These are phyloP conservation scores for Acer negundo DNA, from an alignment of 345 rosid genomes.

Conservation along the genomic window DNA sequence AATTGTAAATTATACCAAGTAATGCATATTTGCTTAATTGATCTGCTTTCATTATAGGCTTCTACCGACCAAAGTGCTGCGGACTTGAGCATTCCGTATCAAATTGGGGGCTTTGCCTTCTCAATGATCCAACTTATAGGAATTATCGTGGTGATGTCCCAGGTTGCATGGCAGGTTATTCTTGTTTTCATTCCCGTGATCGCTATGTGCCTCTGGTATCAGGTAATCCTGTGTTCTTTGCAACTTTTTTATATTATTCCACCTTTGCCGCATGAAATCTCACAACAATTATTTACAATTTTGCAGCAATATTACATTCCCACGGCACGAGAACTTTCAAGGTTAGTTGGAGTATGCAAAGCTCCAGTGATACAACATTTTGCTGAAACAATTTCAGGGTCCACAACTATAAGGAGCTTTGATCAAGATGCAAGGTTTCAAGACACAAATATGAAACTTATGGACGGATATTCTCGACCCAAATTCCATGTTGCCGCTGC, in stretches of 20 bases:
- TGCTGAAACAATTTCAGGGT: constrained; percentile 71
- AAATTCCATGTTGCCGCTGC: constrained; percentile 50
- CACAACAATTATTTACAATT: neutral
- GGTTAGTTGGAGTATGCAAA: constrained; percentile 66
- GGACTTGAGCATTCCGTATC: neutral
- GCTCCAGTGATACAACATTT: constrained; percentile 78
- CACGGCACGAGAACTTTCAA: constrained; percentile 67
- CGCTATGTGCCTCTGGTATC: constrained; percentile 21
- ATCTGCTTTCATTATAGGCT: neutral
- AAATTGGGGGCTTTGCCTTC: neutral
- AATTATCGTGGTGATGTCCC: constrained; percentile 2
- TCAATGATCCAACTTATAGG: neutral
- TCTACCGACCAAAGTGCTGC: constrained; percentile 9
- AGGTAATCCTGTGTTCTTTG: constrained; percentile 13
- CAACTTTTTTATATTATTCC: neutral
- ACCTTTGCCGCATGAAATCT: neutral
- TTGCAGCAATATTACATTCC: constrained; percentile 70
- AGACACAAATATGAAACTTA: constrained; percentile 49
- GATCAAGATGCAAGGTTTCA: constrained; percentile 67
- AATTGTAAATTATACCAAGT: constrained; percentile 16
- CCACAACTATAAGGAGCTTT: constrained; percentile 68
- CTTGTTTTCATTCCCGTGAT: neutral
- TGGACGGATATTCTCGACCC: constrained; percentile 57
- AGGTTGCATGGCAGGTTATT: constrained; percentile 6
- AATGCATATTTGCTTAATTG: neutral